A percentile compares a stretch with the other conserved stretches of the same genome.
These are phyloP conservation scores for Calonectria honghensis DNA, from an alignment of 2,329 filamentous ascomycete genomes.

Conservation along the genomic window DNA sequence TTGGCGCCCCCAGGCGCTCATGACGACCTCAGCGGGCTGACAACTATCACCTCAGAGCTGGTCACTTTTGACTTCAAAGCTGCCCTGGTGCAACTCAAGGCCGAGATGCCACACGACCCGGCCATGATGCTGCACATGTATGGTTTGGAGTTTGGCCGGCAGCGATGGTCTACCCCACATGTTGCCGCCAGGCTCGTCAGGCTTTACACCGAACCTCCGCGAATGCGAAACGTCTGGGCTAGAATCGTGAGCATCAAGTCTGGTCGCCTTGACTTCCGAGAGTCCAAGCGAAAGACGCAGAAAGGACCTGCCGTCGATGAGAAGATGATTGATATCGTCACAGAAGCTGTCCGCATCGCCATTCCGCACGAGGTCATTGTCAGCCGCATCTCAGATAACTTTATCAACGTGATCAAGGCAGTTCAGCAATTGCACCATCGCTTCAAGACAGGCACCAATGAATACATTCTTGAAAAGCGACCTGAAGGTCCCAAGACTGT, in stretches of 20 bases:
- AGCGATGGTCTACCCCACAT: slow-evolving; percentile 92
- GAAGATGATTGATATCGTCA: slow-evolving; percentile 87
- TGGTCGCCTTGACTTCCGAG: slow-evolving; percentile 86
- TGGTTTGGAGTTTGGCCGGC: slow-evolving; percentile 86
- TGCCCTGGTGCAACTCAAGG: slow-evolving; percentile 89
- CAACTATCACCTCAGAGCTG: slow-evolving; percentile 74
- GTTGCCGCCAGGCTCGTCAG: slow-evolving; percentile 84
- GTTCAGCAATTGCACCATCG: slow-evolving; percentile 94
- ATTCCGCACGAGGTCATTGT: slow-evolving; percentile 94
- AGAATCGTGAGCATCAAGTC: slow-evolving; percentile 89
- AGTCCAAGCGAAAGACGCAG: slow-evolving; percentile 81
- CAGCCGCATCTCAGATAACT: slow-evolving; percentile 94
- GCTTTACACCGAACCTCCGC: slow-evolving; percentile 91
- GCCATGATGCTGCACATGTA: slow-evolving; percentile 93
- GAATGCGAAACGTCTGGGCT: slow-evolving; percentile 89
- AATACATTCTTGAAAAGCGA: slow-evolving; percentile 90
- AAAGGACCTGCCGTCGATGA: slow-evolving; percentile 79
- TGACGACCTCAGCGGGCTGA: slow-evolving; percentile 57
- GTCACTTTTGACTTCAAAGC: slow-evolving; percentile 89
- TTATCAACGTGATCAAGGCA: slow-evolving; percentile 91
- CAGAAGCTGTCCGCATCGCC: slow-evolving; percentile 90
- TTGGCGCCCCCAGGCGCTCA: slow-evolving; percentile 63
- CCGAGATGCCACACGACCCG: slow-evolving; percentile 91
- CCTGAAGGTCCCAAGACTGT: slow-evolving; percentile 91
- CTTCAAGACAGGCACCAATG: slow-evolving; percentile 89